Evolutionary conservation across 441 rosid species (phyloP).

Genomic region (Populus tomentosa): DNA sequence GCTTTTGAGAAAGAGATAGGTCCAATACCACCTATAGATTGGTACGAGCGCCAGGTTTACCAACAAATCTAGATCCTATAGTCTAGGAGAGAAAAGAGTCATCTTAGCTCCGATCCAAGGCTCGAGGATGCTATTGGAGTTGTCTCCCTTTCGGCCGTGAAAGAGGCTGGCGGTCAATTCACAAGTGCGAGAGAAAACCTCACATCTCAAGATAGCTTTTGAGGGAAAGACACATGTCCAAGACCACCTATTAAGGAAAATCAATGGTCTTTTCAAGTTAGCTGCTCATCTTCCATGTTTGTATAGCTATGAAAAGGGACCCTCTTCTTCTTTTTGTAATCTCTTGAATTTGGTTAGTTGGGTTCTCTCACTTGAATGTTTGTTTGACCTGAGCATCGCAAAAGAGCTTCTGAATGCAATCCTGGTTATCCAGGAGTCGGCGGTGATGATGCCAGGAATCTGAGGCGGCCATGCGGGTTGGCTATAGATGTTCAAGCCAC

Average conservation of each 20-base stretch:
- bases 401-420: not conserved
- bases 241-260: not conserved
- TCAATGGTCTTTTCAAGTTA: not conserved
- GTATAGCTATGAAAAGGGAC: not conserved
- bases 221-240: not conserved
- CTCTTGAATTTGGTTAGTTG: not conserved
- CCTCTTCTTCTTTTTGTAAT: not conserved
- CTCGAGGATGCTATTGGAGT: no score
- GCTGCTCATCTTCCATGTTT: not conserved
- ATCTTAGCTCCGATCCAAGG: no score
- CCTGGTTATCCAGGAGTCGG: not conserved
- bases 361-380: not conserved
- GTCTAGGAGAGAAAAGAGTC: no score
- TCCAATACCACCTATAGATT: no score
- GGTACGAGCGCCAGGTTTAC: no score
- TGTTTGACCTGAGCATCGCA: not conserved
- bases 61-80: no score
- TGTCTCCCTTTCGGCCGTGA: no score
- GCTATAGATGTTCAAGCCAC: not conserved
- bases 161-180: no score
- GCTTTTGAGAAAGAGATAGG: no score
- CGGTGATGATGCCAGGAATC: not conserved
- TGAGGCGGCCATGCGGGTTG: not conserved
- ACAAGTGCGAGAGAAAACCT: no score
- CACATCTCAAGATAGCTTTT: not conserved